These are phyloP conservation scores for Canariomyces notabilis DNA, from an alignment of 2,329 filamentous ascomycete genomes.

Conservation along the genomic window DNA sequence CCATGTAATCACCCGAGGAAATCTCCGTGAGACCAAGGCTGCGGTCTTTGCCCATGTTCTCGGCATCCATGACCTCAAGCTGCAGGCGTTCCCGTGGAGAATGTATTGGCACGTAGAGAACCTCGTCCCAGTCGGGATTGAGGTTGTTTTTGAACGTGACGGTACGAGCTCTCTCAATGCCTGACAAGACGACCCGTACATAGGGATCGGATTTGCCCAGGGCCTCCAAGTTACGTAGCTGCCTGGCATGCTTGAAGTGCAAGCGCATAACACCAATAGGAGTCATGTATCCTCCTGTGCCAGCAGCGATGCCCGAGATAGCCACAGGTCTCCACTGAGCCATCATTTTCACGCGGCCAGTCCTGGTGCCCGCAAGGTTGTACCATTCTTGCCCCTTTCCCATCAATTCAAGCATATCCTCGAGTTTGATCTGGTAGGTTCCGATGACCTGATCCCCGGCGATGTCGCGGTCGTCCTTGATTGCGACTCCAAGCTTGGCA, in stretches of 20 bases:
- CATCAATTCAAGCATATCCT: conserved; percentile 87
- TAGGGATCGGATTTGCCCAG: conserved; percentile 98
- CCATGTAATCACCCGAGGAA: conserved; percentile 70
- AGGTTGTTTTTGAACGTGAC: conserved; percentile 96
- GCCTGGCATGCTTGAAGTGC: conserved; percentile 77
- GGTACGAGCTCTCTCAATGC: conserved; percentile 83
- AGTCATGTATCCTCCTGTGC: conserved; percentile 83
- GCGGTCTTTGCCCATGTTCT: conserved; percentile 86
- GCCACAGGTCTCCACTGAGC: conserved; percentile 95
- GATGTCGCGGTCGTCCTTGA: conserved; percentile 93
- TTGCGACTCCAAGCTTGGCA: conserved; percentile 81
- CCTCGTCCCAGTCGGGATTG: conserved; percentile 91
- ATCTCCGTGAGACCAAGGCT: conserved; percentile 79
- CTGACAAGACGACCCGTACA: conserved; percentile 79
- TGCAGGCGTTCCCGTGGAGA: conserved; percentile 75
- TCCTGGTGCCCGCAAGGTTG: conserved; percentile 73
- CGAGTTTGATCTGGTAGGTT: conserved; percentile 90
- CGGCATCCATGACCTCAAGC: conserved; percentile 94
- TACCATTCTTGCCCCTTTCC: conserved; percentile 96
- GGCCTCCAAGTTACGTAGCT: conserved; percentile 87
- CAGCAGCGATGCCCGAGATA: conserved; percentile 68
- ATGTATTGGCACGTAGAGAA: conserved; percentile 90
- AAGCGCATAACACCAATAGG: conserved; percentile 94
- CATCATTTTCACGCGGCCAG: conserved; percentile 82
- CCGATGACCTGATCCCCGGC: conserved; percentile 78